These are phyloP conservation scores for Ophiobolus disseminans DNA, from an alignment of 2,329 filamentous ascomycete genomes.

Conservation along the genomic window DNA sequence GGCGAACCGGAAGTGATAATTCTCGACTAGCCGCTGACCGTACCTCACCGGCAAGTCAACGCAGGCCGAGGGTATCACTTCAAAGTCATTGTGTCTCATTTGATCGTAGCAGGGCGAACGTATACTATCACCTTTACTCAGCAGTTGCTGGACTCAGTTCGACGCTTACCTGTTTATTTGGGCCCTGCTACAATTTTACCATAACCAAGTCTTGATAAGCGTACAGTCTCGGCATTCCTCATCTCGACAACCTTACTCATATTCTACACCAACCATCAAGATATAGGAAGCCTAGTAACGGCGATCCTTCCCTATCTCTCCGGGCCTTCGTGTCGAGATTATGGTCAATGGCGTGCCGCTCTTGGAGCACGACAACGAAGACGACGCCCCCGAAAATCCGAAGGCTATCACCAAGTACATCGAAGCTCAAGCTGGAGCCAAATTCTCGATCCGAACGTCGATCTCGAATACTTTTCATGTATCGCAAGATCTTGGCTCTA, in stretches of 20 bases:
- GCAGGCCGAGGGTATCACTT: too few relatives aligned
- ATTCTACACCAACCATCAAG: not conserved
- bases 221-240: not conserved
- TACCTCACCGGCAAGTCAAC: not conserved
- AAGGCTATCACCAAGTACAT: conserved; percentile 6
- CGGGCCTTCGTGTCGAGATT: conserved; percentile 13
- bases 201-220: not conserved
- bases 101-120: too few relatives aligned
- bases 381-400: not conserved
- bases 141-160: not conserved
- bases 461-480: not conserved
- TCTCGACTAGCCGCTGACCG: not conserved
- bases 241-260: not conserved
- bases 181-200: not conserved
- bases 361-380: conserved; percentile 6
- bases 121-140: not conserved
- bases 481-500: too few relatives aligned
- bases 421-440: not conserved
- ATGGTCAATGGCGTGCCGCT: conserved; percentile 6
- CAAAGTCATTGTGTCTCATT: too few relatives aligned
- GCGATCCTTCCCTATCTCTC: not conserved
- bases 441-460: not conserved
- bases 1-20: conserved; percentile 10
- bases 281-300: not conserved
- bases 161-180: not conserved